phyloP scores from a whole-genome alignment of 805 yeast species.

The Millerozyma miso region DNA sequence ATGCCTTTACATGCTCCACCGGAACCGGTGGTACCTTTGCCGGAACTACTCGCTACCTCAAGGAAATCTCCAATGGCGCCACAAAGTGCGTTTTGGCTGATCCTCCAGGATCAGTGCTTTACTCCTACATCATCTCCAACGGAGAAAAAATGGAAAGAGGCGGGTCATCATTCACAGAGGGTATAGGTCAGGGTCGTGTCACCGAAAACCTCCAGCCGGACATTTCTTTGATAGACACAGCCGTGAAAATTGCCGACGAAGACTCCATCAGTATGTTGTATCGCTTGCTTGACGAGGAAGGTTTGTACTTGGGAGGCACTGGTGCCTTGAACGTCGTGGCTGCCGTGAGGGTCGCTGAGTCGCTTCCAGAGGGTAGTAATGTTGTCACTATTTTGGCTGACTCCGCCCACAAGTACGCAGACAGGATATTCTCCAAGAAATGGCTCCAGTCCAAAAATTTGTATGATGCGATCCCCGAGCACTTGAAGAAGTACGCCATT shows the following conservation, averaged over 20 bases:
- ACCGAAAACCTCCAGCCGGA: slow-evolving; percentile 78
- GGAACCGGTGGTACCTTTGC: slow-evolving; percentile 95
- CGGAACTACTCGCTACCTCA: slow-evolving; percentile 76
- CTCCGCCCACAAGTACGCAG: slow-evolving; percentile 85
- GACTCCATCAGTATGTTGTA: slow-evolving; percentile 82
- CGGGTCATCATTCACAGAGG: slow-evolving; percentile 91
- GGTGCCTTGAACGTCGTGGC: slow-evolving; percentile 89
- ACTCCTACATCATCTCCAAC: slow-evolving; percentile 68
- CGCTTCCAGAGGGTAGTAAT: slow-evolving; percentile 72
- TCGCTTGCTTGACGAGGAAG: slow-evolving; percentile 82
- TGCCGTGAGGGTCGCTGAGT: slow-evolving; percentile 70
- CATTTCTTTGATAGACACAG: slow-evolving; percentile 71
- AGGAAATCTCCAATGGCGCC: slow-evolving; percentile 58
- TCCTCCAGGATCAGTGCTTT: slow-evolving; percentile 89
- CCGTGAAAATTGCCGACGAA: slow-evolving; percentile 72
- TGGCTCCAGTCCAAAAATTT: slow-evolving; percentile 75
- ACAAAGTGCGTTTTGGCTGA: slow-evolving; percentile 75
- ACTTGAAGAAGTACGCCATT: slow-evolving; percentile 62
- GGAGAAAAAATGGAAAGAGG: slow-evolving; percentile 65
- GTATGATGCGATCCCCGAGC: slow-evolving; percentile 61
- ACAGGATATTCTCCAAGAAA: slow-evolving; percentile 66
- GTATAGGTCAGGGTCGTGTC: slow-evolving; percentile 93
- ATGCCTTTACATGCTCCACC: slow-evolving; percentile 84
- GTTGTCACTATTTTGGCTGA: slow-evolving; percentile 89
- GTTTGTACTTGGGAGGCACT: slow-evolving; percentile 86